phyloP scores from a whole-genome alignment of 2,329 filamentous ascomycete species.

The Fusarium albidum region DNA sequence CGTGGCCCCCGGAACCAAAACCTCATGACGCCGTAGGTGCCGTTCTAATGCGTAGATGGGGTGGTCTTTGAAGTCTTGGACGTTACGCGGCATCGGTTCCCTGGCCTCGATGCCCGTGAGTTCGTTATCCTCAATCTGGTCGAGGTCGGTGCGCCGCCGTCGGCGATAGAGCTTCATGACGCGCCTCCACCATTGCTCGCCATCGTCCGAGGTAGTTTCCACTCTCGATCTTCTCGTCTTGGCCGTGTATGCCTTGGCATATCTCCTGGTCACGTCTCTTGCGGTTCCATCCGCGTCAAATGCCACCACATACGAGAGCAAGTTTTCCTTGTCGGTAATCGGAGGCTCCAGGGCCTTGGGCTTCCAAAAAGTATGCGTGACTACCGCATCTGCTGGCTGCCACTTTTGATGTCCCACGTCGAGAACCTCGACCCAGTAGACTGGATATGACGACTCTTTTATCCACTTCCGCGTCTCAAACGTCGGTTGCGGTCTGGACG shows the following conservation, averaged over 20 bases:
- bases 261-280: conserved; percentile 86
- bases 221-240: conserved; percentile 87
- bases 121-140: conserved; percentile 85
- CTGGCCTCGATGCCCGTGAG: conserved; percentile 73
- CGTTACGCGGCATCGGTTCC: conserved; percentile 86
- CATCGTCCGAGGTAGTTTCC: conserved; percentile 64
- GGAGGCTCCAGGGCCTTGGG: conserved; percentile 84
- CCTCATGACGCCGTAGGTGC: conserved; percentile 84
- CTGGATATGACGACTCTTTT: conserved; percentile 77
- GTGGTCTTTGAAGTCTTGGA: conserved; percentile 88
- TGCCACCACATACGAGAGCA: conserved; percentile 82
- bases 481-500: conserved; percentile 43
- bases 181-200: conserved; percentile 61
- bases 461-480: conserved; percentile 54
- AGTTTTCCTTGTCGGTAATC: conserved; percentile 77
- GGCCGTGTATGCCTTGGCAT: conserved; percentile 86
- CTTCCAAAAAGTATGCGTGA: conserved; percentile 79
- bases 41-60: conserved; percentile 85
- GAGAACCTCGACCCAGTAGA: conserved; percentile 96
- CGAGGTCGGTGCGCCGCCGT: conserved; percentile 65
- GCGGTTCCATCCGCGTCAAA: conserved; percentile 83
- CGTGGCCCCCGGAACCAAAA: conserved; percentile 74
- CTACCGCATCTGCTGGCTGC: conserved; percentile 86
- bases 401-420: conserved; percentile 89
- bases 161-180: conserved; percentile 59